Percentiles rank a stretch among this genome's conserved stretches.
These are phyloP conservation scores for Aspergillus sp. DNA, from an alignment of 2,329 filamentous ascomycete species.

Conservation along the genomic window DNA sequence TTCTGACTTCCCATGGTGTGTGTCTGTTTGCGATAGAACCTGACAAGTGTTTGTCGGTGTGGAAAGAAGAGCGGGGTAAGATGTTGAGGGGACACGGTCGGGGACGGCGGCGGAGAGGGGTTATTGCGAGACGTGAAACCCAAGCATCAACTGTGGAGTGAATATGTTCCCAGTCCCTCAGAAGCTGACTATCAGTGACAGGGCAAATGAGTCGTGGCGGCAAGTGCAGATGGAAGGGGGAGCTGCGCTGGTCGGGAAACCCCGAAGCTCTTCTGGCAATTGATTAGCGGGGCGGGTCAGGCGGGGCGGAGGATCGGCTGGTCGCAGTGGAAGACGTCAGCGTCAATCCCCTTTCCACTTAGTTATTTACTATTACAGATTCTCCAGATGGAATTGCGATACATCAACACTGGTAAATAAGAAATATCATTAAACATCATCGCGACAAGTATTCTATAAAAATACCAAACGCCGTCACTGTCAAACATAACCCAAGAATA, in stretches of 20 bases:
- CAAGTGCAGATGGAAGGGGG: not conserved
- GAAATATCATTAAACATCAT: too few species aligned
- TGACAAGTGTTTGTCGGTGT: not conserved
- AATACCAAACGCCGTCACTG: too few species aligned
- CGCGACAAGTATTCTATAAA: too few species aligned
- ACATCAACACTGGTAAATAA: too few species aligned
- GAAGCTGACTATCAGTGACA: not conserved
- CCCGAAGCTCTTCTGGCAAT: slow-evolving; percentile 10
- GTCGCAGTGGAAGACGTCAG: slow-evolving; percentile 18
- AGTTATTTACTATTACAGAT: too few species aligned
- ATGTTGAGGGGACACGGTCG: not conserved
- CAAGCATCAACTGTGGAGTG: not conserved
- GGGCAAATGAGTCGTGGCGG: not conserved
- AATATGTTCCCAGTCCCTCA: not conserved
- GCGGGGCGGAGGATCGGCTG: slow-evolving; percentile 15
- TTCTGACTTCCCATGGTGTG: slow-evolving; percentile 47
- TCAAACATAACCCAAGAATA: not conserved
- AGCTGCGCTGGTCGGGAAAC: not conserved
- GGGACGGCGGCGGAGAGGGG: not conserved
- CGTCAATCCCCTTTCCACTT: not conserved
- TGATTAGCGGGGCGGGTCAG: slow-evolving; percentile 13
- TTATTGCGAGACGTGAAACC: not conserved
- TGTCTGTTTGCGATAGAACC: not conserved
- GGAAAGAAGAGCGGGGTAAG: not conserved
- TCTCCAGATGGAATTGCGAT: too few species aligned